Base-by-base conservation (phyloP, 2,329 filamentous ascomycete genomes). In the Juglanconis juglandina region DNA sequence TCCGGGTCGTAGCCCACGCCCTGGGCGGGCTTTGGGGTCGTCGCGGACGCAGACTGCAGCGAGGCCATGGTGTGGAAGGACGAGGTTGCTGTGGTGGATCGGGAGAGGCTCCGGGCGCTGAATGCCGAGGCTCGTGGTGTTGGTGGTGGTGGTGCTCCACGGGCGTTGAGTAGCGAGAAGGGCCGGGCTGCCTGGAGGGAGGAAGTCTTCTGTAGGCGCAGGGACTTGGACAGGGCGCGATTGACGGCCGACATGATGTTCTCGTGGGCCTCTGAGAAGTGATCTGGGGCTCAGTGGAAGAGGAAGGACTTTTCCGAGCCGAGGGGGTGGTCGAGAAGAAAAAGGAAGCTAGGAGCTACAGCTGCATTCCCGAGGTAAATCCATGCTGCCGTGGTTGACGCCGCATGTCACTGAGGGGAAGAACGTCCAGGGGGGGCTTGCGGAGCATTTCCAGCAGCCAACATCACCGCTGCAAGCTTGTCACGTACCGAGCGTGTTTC, bases 1-100 rank as follows among this genome's bases (percentile, higher is more conserved):
- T 97, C 94, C 65, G 90, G 87, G 74, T 98, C 94, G 77, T 94
- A 97, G 68, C 87, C 82, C 73, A 83, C 78, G 63, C 76, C 71
- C 69, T 79, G 73, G 49, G 80, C 73, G 71, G 84, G 75, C 75
- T 78, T 78, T 68, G 66, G 59, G 24, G 56, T 13, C 0, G 77
- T 72, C 68, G 81, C 77, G 68, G 81, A 79, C 66, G 77, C 76
- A 59, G 79, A 82, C 66, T 75, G 73, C 67, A 75, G 74, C 55
- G 77, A 70, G 66, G 76, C 69, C 68, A 79, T 79, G 67, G 81
- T 83, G 70, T 80, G 81, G 72, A 83, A 83, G 69, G 70, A 73
- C 67, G 63, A 65, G 59, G 68, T 74, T 66, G 64, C 46, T 51
- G 44, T 41, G 41, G 71, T 72, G 63, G 73, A 68, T 65, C 33